These are phyloP conservation scores for Juncus inflexus DNA, from an alignment of 176 grass and related monocot species.

Conservation along the genomic window DNA sequence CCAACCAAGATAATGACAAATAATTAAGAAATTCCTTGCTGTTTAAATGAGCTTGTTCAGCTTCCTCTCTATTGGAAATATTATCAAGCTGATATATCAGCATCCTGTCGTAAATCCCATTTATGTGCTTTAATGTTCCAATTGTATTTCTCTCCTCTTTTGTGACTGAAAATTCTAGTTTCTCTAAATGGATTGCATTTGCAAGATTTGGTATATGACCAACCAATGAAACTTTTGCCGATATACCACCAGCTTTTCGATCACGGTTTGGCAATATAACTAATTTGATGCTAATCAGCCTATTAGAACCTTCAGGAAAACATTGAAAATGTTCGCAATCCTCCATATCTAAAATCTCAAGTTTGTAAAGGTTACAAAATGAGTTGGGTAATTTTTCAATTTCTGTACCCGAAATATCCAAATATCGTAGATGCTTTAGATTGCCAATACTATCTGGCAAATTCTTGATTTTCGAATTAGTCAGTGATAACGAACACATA, in stretches of 20 bases:
- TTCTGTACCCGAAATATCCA: no score
- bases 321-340: no score
- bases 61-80: neutral
- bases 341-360: no score
- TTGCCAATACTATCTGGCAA: no score
- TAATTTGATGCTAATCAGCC: no score
- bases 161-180: neutral
- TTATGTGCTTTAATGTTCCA: neutral
- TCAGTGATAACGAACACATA: no score
- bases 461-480: no score
- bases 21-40: conserved; percentile 1
- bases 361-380: no score
- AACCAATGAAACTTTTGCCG: conserved; percentile 8
- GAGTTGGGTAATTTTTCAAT: no score
- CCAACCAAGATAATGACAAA: neutral
- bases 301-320: no score
- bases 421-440: no score
- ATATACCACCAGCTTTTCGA: no score
- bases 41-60: conserved; percentile 6
- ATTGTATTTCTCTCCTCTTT: neutral
- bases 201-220: conserved; percentile 14
- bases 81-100: neutral
- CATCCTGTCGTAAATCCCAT: neutral
- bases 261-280: neutral
- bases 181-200: neutral